Evolutionary conservation across 345 rosid species (phyloP).

Genomic region (Linum lewisii): DNA sequence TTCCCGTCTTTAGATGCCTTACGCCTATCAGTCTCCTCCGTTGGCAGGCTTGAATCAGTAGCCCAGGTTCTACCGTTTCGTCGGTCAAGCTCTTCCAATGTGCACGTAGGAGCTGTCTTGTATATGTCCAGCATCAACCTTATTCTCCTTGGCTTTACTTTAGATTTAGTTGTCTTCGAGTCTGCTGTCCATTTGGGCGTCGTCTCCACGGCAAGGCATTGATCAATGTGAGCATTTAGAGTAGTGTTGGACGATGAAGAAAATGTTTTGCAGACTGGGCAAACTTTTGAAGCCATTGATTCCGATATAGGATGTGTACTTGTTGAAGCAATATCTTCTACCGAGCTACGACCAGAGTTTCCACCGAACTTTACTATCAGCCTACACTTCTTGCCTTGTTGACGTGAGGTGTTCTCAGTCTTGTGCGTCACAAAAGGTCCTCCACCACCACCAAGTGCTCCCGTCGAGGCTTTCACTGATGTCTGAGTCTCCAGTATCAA

Average conservation of each 20-base stretch:
- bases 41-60: slow-evolving; percentile 31
- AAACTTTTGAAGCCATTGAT: slow-evolving; percentile 71
- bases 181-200: slow-evolving; percentile 49
- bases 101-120: slow-evolving; percentile 49
- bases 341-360: slow-evolving; percentile 42
- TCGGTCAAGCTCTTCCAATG: slow-evolving; percentile 82
- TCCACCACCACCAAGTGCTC: slow-evolving; percentile 18
- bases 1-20: slow-evolving; percentile 25
- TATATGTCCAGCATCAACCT: slow-evolving; percentile 82
- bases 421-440: slow-evolving; percentile 23
- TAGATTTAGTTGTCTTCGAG: slow-evolving; percentile 52
- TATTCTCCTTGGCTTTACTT: slow-evolving; percentile 63
- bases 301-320: slow-evolving; percentile 49
- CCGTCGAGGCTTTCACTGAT: slow-evolving; percentile 24
- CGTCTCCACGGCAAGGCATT: slow-evolving; percentile 77
- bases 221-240: slow-evolving; percentile 97
- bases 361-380: slow-evolving; percentile 63
- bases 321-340: slow-evolving; percentile 60
- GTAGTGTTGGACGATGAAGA: slow-evolving; percentile 95
- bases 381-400: slow-evolving; percentile 54
- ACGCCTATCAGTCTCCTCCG: slow-evolving; percentile 29
- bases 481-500: slow-evolving; percentile 21
- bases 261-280: slow-evolving; percentile 98
- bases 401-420: slow-evolving; percentile 30
- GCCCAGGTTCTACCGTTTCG: slow-evolving; percentile 80